Base-by-base conservation (phyloP, 2,329 filamentous ascomycete genomes). In the Calycina herbarum region DNA sequence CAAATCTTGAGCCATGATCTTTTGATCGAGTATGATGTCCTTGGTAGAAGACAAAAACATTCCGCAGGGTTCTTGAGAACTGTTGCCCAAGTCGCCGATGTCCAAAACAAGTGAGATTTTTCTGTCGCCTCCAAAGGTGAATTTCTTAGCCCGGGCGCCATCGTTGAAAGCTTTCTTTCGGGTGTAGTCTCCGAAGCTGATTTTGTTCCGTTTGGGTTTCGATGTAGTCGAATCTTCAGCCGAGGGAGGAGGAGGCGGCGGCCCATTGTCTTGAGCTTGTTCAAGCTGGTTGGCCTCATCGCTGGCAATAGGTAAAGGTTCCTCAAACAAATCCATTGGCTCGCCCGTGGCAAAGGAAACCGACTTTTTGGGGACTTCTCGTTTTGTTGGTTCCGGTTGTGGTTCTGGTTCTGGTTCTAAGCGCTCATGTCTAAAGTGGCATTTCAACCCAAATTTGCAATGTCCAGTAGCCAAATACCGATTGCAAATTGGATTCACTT, bases 1-100 rank as follows among this genome's bases (percentile, higher is more conserved):
- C 20, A 75, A 70, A 62, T 76, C 73, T 64, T 71, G 66, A 11
- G 70, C 69, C 38, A 71, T 67, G 54, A 73, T 75, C 1, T 70
- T 60, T 24, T 71, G 66, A 2, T 69, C 60, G 45, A 76, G 72
- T n/a, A 56, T 45, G 33, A 75, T 65, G 13, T 61, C 64, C 0
- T 59, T 13, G 27, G 67, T 42, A 29, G 58, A 59, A 20, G 45
- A 5, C 56, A 74, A 70, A 27, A 56, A 15, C 20, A 62, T 20
- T 33, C 64, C 64, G 67, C 69, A 71, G 20, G 63, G 38, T 17
- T 65, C 45, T 29, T 69, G 24, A 10, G 59, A 13, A 11, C 17
- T n/a, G 11, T 48, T 11, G 20, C 57, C 62, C 13, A 71, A 40
- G 15, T 68, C 63, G 11, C 66, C 71, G 63, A 73, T 71, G 38